phyloP scores from a whole-genome alignment of 78 protist species.

The Planoprotostelium fungivorum region DNA sequence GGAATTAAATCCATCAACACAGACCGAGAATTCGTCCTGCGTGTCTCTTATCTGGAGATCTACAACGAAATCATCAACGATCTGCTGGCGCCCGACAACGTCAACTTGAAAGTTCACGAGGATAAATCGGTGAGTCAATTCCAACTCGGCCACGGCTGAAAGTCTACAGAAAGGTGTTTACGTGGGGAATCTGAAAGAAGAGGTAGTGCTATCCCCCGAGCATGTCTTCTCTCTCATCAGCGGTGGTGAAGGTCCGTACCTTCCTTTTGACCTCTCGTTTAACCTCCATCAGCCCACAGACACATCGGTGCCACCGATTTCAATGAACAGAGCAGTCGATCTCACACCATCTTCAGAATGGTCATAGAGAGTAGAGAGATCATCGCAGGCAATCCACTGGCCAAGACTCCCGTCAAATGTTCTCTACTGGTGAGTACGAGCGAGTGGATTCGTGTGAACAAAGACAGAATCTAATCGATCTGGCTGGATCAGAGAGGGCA shows the following conservation, averaged over 20 bases:
- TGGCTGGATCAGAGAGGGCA: conserved; percentile 86
- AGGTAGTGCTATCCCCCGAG: conserved; percentile 56
- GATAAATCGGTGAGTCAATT: neutral
- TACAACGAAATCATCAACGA: conserved; percentile 77
- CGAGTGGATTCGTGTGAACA: neutral
- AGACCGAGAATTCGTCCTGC: conserved; percentile 58
- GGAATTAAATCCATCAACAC: too few relatives aligned
- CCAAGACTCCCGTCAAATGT: conserved; percentile 9
- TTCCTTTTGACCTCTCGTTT: neutral
- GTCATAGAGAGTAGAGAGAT: conserved; percentile 49
- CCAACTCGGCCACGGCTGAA: neutral
- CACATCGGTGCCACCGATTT: conserved; percentile 69
- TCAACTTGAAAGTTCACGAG: conserved; percentile 47
- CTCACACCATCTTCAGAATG: conserved; percentile 86
- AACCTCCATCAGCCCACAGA: conserved; percentile 22
- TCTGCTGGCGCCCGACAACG: conserved; percentile 45
- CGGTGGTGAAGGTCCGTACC: conserved; percentile 21
- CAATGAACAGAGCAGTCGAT: conserved; percentile 79
- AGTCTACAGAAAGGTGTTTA: conserved; percentile 12
- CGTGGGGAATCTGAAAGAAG: conserved; percentile 65
- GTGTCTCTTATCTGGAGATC: conserved; percentile 77
- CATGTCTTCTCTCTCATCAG: conserved; percentile 53
- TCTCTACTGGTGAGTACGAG: neutral
- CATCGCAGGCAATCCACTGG: neutral
- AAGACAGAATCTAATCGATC: conserved; percentile 74